Evolutionary conservation across 2,329 filamentous ascomycete species (phyloP).

Genomic region (Camptophora hylomeconis): DNA sequence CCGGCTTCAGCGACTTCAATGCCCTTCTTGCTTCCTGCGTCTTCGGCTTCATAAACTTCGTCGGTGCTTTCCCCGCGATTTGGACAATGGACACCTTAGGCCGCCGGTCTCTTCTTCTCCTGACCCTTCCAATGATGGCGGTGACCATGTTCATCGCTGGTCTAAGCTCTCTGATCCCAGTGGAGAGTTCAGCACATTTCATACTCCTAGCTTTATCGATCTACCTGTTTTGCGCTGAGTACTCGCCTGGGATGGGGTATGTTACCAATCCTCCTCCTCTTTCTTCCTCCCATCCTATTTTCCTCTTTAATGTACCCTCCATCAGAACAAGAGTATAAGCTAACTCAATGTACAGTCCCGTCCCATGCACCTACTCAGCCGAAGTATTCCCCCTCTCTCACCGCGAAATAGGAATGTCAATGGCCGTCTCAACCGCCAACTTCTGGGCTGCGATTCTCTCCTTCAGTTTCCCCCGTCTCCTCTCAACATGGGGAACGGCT

Average conservation of each 20-base stretch:
- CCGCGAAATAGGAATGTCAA: slow-evolving; percentile 33
- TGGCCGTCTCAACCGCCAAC: slow-evolving; percentile 27
- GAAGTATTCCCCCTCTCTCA: slow-evolving; percentile 44
- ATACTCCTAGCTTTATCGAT: slow-evolving; percentile 15
- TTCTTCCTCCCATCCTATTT: neutral
- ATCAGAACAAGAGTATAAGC: neutral
- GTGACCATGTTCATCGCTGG: slow-evolving; percentile 28
- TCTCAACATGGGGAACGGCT: slow-evolving; percentile 22
- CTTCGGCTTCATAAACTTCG: slow-evolving; percentile 51
- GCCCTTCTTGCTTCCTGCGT: slow-evolving; percentile 44
- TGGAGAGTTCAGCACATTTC: slow-evolving; percentile 14
- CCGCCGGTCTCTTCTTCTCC: slow-evolving; percentile 41
- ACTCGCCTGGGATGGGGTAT: slow-evolving; percentile 39
- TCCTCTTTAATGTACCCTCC: too few relatives aligned
- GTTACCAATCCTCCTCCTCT: slow-evolving; percentile 21
- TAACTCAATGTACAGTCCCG: slow-evolving; percentile 12
- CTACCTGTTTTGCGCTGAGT: slow-evolving; percentile 18
- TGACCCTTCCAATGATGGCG: slow-evolving; percentile 46
- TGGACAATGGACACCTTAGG: slow-evolving; percentile 50
- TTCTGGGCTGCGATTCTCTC: slow-evolving; percentile 28
- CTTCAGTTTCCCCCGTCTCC: slow-evolving; percentile 26
- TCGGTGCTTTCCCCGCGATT: slow-evolving; percentile 50
- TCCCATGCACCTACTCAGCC: slow-evolving; percentile 40
- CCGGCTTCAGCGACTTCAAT: slow-evolving; percentile 30
- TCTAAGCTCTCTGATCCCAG: slow-evolving; percentile 27